Percentiles rank a stretch among this genome's conserved stretches.
Conservation (phyloP, 345 rosid species). For the Syzygium oleosum region DNA sequence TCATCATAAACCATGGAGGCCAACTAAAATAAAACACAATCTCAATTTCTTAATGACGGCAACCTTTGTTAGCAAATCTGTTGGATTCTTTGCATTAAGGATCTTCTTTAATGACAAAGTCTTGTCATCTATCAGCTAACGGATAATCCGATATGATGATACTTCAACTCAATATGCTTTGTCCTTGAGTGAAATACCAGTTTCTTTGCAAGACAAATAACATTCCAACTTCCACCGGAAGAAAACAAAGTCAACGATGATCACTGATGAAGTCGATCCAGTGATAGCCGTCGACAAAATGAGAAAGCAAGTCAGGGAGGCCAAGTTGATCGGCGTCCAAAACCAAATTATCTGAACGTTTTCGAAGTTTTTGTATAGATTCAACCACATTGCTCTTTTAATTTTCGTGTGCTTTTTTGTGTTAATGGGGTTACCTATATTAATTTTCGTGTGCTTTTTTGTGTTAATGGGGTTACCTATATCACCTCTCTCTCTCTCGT, state of each 20-base stretch:
- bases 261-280: neutral
- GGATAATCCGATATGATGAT: neutral
- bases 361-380: neutral
- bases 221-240: fast-evolving
- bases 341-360: neutral
- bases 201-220: neutral
- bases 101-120: neutral
- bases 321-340: neutral
- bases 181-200: neutral
- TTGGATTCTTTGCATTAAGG: neutral
- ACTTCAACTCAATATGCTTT: neutral
- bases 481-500: too few relatives aligned
- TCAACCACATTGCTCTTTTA: neutral
- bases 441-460: too few relatives aligned
- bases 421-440: too few relatives aligned
- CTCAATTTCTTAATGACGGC: neutral
- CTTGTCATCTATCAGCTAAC: neutral
- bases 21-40: neutral
- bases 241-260: neutral
- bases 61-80: neutral
- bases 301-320: neutral
- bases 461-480: too few relatives aligned
- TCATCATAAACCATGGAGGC: neutral
- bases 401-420: too few relatives aligned
- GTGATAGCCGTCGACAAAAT: neutral